These are phyloP conservation scores for Gastrodia elata DNA, from an alignment of 106 monocot genomes.

Conservation along the genomic window DNA sequence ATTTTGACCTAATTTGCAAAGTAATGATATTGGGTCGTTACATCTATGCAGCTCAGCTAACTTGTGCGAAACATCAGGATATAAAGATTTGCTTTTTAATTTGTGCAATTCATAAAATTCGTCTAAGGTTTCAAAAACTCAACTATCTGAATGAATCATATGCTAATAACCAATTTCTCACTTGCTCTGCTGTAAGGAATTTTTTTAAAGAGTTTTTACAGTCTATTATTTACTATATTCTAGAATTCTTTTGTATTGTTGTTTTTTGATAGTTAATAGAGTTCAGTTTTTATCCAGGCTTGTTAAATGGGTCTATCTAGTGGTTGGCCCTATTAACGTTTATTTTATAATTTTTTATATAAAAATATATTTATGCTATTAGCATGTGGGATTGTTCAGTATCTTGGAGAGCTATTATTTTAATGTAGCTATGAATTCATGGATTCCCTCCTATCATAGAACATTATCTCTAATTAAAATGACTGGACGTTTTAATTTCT, in stretches of 20 bases:
- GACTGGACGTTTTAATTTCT: neutral
- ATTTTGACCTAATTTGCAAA: too few relatives aligned
- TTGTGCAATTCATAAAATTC: neutral
- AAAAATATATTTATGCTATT: neutral
- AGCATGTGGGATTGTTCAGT: neutral
- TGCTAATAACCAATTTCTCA: neutral
- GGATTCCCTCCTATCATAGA: neutral
- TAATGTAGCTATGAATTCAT: neutral
- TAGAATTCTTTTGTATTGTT: neutral
- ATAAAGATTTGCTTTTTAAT: neutral
- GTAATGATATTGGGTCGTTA: too few relatives aligned
- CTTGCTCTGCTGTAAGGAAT: neutral
- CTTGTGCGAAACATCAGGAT: too few relatives aligned
- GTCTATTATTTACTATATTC: neutral
- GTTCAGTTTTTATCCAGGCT: neutral
- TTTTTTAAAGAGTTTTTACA: neutral
- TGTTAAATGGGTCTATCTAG: neutral
- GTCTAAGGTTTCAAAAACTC: neutral
- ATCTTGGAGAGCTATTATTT: neutral
- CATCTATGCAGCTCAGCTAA: too few relatives aligned
- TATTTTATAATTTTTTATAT: neutral
- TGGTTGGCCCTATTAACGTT: neutral
- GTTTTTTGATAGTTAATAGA: neutral
- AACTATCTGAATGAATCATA: neutral
- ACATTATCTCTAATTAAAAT: neutral